Evolutionary conservation across 495 filamentous ascomycete genomes (phyloP).

Genomic region (Neurospora sp.): DNA sequence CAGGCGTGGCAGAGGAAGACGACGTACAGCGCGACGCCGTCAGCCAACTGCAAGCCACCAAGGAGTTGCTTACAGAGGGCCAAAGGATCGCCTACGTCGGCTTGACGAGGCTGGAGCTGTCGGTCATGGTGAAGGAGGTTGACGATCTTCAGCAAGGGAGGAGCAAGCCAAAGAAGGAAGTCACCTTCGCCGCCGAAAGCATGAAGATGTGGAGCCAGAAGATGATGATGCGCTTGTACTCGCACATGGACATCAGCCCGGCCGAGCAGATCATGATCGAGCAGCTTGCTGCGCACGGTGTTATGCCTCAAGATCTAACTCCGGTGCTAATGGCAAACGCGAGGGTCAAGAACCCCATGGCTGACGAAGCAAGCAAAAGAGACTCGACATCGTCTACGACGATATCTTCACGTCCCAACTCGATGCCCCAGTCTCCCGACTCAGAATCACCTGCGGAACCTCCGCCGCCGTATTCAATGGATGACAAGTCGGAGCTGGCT

Average conservation of each 20-base stretch:
- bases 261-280: conserved; percentile 98
- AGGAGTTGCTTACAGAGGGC: conserved; percentile 87
- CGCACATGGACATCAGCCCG: conserved; percentile 89
- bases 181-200: conserved; percentile 58
- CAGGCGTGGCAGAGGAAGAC: conserved; percentile 56
- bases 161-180: conserved; percentile 53
- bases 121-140: conserved; percentile 60
- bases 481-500: conserved; percentile 59
- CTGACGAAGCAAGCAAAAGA: conserved; percentile 18
- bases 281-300: conserved; percentile 85
- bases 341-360: conserved; percentile 87
- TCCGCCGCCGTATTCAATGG: conserved; percentile 62
- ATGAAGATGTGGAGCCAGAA: conserved; percentile 95
- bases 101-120: conserved; percentile 67
- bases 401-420: conserved; percentile 12
- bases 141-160: conserved; percentile 42
- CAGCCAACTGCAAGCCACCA: conserved; percentile 90
- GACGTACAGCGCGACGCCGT: conserved; percentile 77
- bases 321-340: conserved; percentile 86
- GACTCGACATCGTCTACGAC: conserved; percentile 4
- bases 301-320: conserved; percentile 72
- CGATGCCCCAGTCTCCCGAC: conserved; percentile 12
- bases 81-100: conserved; percentile 97
- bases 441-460: conserved; percentile 36
- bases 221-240: conserved; percentile 89